Evolutionary conservation across 352 stramenopile genomes (phyloP).

Genomic region (Globisporangium cystogenes): DNA sequence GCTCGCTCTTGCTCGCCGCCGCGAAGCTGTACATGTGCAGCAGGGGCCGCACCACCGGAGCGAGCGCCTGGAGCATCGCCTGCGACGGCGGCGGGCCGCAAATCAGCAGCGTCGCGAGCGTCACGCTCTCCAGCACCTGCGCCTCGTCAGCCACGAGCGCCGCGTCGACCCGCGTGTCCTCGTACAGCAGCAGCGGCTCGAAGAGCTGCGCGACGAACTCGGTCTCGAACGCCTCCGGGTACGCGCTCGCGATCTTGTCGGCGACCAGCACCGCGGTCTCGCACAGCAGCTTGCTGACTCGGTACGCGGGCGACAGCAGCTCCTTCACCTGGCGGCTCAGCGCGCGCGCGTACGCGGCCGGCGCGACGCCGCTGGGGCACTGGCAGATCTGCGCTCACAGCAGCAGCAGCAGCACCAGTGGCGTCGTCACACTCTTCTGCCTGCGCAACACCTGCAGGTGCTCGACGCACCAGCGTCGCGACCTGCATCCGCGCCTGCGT

Average conservation of each 20-base stretch:
- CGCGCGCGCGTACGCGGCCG: conserved; percentile 32
- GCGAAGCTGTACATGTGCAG: conserved; percentile 75
- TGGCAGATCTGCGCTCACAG: conserved; percentile 47
- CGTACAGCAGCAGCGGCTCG: conserved; percentile 55
- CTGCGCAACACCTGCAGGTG: neutral
- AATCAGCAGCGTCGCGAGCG: conserved; percentile 48
- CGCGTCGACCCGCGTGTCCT: conserved; percentile 18
- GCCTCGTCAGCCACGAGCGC: conserved; percentile 27
- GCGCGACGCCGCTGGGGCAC: conserved; percentile 38
- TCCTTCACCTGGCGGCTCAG: conserved; percentile 50
- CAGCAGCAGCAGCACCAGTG: too few species aligned
- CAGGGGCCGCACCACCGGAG: conserved; percentile 48
- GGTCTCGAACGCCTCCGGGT: conserved; percentile 37
- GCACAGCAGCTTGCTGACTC: conserved; percentile 61
- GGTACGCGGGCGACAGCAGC: conserved; percentile 42
- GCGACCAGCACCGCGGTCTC: conserved; percentile 66
- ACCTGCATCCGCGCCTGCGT: conserved; percentile 82
- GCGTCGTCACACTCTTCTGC: too few species aligned
- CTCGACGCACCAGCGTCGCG: conserved; percentile 43
- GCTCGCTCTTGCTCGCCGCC: conserved; percentile 53
- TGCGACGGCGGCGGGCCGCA: conserved; percentile 62
- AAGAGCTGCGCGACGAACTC: conserved; percentile 56
- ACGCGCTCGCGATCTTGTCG: conserved; percentile 43
- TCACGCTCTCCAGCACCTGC: conserved; percentile 44
- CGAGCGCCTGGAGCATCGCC: conserved; percentile 36